Evolutionary conservation across 129 eudicot genomes (phyloP), one percentile per base, ranked within the genome.

Genomic region (Centella asiatica): DNA sequence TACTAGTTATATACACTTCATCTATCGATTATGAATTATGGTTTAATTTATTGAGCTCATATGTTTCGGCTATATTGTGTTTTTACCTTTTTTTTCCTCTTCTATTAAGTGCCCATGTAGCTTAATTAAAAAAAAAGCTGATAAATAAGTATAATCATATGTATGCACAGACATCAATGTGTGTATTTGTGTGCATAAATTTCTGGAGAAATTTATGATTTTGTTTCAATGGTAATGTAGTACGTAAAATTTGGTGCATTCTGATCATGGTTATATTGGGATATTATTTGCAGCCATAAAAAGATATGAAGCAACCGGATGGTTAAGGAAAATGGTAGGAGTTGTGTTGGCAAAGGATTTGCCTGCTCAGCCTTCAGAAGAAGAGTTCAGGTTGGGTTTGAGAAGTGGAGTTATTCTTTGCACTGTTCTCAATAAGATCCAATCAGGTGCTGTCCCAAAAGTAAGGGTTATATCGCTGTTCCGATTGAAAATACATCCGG

Each of bases 321-420:
- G 95, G 94, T 33, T 92, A 60, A 73, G 98, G 67, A 84, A 82
- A 69, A 79, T 66, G 70, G 90, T 78, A 5, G 98, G 98, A 55
- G 94, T 92, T 31, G 94, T 92, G 59, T 78, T 70, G 24, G 90
- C 80, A 23, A 92, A 84, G 68, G 95, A 92, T 82, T 83, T 92
- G 70, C 95, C 98, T 0, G 95, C 95, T 29, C 82, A 92, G 69
- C 98, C 98, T 67, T 87, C 98, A 17, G 98, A 92, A 73, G 83
- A 84, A 39, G 83, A 75, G 24, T 92, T 92, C 69, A 73, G 96
- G 70, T 72, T 87, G 19, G 98, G 88, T 15, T 70, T 92, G 64
- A 61, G 96, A 62, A 92, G 95, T 59, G 98, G 98, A 44, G 76
- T 84, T 48, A 66, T 92, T 40, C 84, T 92, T 71, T 87, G 98